Evolutionary conservation across 768 basidiomycete genomes (phyloP).

Genomic region (Imleria badia): DNA sequence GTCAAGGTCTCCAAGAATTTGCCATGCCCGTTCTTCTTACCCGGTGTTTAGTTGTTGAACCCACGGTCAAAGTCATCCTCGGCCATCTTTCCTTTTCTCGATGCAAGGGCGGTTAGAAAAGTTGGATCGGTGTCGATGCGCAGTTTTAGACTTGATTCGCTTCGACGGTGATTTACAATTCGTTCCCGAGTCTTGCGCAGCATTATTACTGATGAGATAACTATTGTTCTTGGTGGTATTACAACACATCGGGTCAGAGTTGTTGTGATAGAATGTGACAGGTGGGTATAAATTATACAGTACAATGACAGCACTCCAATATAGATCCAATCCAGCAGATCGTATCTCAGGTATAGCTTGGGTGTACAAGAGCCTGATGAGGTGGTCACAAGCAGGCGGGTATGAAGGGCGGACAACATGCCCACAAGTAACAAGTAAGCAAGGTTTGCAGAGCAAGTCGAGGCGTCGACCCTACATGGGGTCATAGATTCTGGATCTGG

Average conservation of each 20-base stretch:
- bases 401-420: not conserved
- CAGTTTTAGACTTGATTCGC: slow-evolving; percentile 3
- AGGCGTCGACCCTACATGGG: not conserved
- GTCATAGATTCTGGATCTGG: slow-evolving; percentile 79
- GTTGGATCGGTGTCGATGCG: slow-evolving; percentile 55
- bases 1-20: slow-evolving; percentile 62
- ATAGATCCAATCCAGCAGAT: no score
- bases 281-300: no score
- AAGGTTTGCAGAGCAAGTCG: not conserved
- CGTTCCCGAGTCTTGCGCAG: slow-evolving; percentile 28
- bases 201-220: no score
- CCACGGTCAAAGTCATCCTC: slow-evolving; percentile 77
- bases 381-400: slow-evolving; percentile 8
- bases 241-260: no score
- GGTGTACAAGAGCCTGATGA: not conserved
- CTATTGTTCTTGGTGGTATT: no score
- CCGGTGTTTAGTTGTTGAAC: slow-evolving; percentile 65
- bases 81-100: slow-evolving; percentile 56
- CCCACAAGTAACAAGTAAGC: not conserved
- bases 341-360: no score
- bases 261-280: no score
- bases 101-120: slow-evolving; percentile 73
- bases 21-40: slow-evolving; percentile 58
- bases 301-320: no score
- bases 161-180: slow-evolving; percentile 4